phyloP scores from a whole-genome alignment of 202 grass and related monocot genomes.

The Digitaria exilis region DNA sequence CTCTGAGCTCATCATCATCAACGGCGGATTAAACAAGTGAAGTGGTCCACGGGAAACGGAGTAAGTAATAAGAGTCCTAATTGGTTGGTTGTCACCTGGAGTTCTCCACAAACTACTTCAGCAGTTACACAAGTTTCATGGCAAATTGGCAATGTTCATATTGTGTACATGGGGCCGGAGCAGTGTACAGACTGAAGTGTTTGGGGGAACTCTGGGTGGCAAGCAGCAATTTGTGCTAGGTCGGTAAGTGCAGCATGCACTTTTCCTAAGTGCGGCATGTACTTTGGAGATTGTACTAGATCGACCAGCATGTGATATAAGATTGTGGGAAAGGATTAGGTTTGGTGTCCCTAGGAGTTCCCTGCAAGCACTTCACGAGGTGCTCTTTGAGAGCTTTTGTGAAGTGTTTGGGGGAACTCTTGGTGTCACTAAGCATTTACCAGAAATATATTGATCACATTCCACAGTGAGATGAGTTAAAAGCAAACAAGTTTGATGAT shows the following conservation, averaged over 20 bases:
- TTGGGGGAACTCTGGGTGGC: constrained; percentile 49
- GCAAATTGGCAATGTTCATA: neutral
- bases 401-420: constrained; percentile 63
- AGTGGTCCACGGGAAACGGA: constrained; percentile 30
- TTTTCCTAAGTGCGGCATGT: neutral
- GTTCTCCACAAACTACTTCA: constrained; percentile 58
- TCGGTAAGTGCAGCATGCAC: neutral
- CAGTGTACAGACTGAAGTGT: constrained; percentile 38
- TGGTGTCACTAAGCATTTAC: neutral
- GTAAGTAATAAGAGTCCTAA: neutral
- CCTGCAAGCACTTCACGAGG: constrained; percentile 44
- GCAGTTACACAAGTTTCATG: constrained; percentile 22
- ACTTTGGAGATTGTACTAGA: neutral
- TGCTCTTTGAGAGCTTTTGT: neutral
- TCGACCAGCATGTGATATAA: neutral
- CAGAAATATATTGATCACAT: neutral
- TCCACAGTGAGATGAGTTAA: neutral
- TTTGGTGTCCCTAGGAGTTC: constrained; percentile 36
- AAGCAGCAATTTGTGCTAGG: neutral
- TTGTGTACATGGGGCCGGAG: neutral
- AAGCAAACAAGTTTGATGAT: neutral
- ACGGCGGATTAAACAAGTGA: constrained; percentile 38
- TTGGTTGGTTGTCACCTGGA: constrained; percentile 57
- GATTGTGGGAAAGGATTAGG: neutral
- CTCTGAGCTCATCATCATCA: constrained; percentile 41